Conservation (phyloP, 2,329 filamentous ascomycete genomes). For the Pseudogymnoascus verrucosus region DNA sequence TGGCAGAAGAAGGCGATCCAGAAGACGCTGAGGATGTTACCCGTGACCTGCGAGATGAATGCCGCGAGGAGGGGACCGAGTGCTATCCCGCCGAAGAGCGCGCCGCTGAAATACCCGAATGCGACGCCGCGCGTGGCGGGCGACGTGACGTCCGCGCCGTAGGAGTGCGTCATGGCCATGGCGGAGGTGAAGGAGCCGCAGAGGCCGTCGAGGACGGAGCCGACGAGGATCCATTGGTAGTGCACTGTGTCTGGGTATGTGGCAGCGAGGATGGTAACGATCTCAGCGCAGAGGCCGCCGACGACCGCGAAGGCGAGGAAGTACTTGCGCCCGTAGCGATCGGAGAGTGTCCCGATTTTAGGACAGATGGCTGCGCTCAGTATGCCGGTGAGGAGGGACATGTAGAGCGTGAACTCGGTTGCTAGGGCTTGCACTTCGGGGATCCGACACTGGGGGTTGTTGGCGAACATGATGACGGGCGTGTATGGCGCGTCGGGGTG, state of each 20-base stretch:
- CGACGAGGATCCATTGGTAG: slow-evolving; percentile 72
- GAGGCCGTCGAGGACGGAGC: slow-evolving; percentile 71
- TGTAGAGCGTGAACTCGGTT: slow-evolving; percentile 69
- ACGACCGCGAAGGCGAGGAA: slow-evolving; percentile 65
- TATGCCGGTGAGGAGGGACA: slow-evolving; percentile 65
- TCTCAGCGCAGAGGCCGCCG: slow-evolving; percentile 67
- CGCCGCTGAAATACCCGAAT: slow-evolving; percentile 86
- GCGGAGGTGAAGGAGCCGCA: slow-evolving; percentile 83
- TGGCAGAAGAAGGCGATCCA: slow-evolving; percentile 72
- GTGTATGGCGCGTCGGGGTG: slow-evolving; percentile 53
- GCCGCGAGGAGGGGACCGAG: slow-evolving; percentile 76
- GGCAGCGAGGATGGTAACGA: slow-evolving; percentile 70
- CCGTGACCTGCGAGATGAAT: slow-evolving; percentile 68
- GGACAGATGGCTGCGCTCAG: slow-evolving; percentile 76
- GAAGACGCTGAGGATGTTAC: slow-evolving; percentile 72
- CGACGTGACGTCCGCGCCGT: slow-evolving; percentile 80
- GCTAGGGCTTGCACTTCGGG: slow-evolving; percentile 71
- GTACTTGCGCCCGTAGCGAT: slow-evolving; percentile 72
- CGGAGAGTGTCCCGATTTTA: slow-evolving; percentile 75
- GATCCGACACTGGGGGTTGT: slow-evolving; percentile 73
- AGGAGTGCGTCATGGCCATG: slow-evolving; percentile 70
- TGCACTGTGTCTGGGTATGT: slow-evolving; percentile 64
- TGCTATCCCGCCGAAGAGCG: slow-evolving; percentile 81
- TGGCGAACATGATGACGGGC: slow-evolving; percentile 57
- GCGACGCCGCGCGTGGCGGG: slow-evolving; percentile 71